Conservation (phyloP, 176 grass and related monocot species). For the Zoysia pacifica region DNA sequence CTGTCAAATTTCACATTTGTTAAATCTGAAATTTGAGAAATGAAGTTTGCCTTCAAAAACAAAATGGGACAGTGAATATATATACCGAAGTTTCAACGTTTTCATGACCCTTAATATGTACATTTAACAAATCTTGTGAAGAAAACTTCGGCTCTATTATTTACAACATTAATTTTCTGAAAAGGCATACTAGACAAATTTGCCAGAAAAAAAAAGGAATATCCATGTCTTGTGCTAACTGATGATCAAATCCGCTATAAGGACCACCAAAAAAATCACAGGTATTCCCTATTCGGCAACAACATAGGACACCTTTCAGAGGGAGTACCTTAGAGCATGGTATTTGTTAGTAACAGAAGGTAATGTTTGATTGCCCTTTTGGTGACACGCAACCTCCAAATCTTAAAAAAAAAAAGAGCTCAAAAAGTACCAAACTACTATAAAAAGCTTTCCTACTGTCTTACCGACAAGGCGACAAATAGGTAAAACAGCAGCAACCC, state of each 20-base stretch:
- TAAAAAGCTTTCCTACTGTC: neutral
- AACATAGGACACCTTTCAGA: neutral
- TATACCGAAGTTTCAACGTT: neutral
- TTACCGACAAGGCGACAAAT: conserved; percentile 11
- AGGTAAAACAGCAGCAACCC: neutral
- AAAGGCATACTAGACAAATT: neutral
- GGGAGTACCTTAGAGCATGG: conserved; percentile 9
- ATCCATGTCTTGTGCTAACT: neutral
- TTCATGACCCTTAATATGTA: neutral
- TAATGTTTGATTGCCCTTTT: neutral
- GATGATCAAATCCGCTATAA: neutral
- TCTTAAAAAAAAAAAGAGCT: conserved; percentile 12
- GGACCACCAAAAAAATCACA: conserved; percentile 17
- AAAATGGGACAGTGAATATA: neutral
- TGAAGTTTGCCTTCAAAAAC: conserved; percentile 11
- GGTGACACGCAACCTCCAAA: neutral
- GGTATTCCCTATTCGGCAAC: conserved; percentile 15
- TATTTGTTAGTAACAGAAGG: neutral
- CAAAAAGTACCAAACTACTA: neutral
- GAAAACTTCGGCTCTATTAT: neutral
- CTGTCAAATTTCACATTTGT: conserved; percentile 7
- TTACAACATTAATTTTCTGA: neutral
- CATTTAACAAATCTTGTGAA: neutral
- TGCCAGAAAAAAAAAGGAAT: conserved; percentile 2
- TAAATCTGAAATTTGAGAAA: conserved; percentile 16